phyloP scores from a whole-genome alignment of 140 eudicot genomes.

The Oenanthe javanica region DNA sequence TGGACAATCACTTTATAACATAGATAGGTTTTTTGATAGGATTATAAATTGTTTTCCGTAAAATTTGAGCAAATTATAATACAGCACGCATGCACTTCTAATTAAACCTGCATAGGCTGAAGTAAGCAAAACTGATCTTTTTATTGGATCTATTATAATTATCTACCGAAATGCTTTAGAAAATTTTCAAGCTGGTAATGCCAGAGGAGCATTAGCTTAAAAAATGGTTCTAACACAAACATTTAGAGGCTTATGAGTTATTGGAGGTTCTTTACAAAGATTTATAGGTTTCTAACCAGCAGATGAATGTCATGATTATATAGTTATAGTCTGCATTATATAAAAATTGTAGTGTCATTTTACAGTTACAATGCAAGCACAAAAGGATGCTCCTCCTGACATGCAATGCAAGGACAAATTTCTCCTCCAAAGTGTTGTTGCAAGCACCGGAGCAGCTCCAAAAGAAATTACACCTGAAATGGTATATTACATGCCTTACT shows the following conservation, averaged over 20 bases:
- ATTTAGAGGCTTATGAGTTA: background rate
- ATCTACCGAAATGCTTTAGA: background rate
- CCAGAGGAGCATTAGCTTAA: background rate
- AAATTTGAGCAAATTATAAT: background rate
- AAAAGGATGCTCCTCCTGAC: constrained; percentile 60
- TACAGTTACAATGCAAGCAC: constrained; percentile 70
- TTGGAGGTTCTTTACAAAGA: background rate
- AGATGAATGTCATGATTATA: background rate
- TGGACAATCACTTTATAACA: too few species aligned
- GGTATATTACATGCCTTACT: constrained; percentile 27
- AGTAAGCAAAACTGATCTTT: background rate
- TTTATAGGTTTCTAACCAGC: background rate
- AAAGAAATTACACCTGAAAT: constrained; percentile 48
- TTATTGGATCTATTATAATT: too few species aligned
- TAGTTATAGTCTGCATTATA: background rate
- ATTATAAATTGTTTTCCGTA: background rate
- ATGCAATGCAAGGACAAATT: constrained; percentile 67
- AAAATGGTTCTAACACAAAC: background rate
- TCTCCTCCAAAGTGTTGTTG: constrained; percentile 55
- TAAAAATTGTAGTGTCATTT: background rate
- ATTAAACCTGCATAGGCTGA: background rate
- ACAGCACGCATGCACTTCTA: too few species aligned
- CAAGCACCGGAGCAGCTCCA: constrained; percentile 24
- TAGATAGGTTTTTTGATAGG: background rate
- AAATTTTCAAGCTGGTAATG: background rate